Conservation (phyloP, 495 filamentous ascomycete genomes). For the Opeltia flavorubescens region DNA sequence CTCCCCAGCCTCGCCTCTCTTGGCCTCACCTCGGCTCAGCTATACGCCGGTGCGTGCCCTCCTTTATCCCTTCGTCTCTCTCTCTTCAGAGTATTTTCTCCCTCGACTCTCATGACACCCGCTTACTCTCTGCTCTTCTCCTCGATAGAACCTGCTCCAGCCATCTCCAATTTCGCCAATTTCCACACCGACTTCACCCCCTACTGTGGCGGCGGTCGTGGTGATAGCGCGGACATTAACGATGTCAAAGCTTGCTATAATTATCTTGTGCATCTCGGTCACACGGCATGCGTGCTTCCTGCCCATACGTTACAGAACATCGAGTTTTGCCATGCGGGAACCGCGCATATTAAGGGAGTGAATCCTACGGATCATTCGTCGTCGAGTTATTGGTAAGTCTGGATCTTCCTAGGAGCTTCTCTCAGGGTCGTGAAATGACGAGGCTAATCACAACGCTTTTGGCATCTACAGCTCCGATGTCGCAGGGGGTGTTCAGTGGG, state of each 20-base stretch:
- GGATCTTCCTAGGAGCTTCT: not conserved
- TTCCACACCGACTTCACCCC: not conserved
- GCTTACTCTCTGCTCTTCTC: not conserved
- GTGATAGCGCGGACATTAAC: not conserved
- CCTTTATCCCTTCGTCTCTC: not conserved
- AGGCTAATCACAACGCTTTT: no score
- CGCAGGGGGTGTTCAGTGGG: slow-evolving; percentile 1
- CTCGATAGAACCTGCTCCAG: no score
- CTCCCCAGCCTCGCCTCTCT: slow-evolving; percentile 4
- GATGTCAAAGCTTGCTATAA: slow-evolving; percentile 5
- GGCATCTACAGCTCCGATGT: slow-evolving; percentile 3
- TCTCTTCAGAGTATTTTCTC: not conserved
- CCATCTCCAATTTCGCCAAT: no score
- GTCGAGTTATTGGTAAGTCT: not conserved
- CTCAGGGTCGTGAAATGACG: not conserved
- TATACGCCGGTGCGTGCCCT: not conserved
- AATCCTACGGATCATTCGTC: not conserved
- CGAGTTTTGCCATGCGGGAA: not conserved
- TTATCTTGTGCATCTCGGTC: not conserved
- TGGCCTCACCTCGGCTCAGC: slow-evolving; percentile 1
- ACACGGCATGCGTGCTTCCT: not conserved
- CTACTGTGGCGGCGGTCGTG: not conserved
- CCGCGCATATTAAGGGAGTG: not conserved
- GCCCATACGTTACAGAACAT: not conserved
- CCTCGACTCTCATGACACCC: not conserved